These are phyloP conservation scores for Pneumocystis canis DNA, from an alignment of 1,139 yeast species.

Conservation along the genomic window DNA sequence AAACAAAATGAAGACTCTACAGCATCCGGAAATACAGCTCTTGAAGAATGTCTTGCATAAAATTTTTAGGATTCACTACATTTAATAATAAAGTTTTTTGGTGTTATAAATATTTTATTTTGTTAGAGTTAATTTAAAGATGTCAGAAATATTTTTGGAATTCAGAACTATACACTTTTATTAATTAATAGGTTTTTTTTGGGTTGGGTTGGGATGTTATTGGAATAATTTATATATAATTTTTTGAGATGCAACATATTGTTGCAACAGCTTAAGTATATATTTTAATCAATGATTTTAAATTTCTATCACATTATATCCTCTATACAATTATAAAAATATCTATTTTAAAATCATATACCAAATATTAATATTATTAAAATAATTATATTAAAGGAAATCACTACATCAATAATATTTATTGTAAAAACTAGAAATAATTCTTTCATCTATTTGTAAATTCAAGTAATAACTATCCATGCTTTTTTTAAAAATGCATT, in stretches of 20 bases:
- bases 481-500: not conserved
- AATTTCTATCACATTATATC: not conserved
- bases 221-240: not conserved
- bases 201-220: not conserved
- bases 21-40: not conserved
- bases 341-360: not conserved
- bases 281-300: not conserved
- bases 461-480: not conserved
- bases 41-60: slow-evolving; percentile 6
- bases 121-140: not conserved
- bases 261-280: not conserved
- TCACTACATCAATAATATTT: no score
- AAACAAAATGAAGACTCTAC: not conserved
- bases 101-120: not conserved
- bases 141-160: not conserved
- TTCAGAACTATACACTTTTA: not conserved
- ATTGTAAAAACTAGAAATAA: not conserved
- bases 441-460: not conserved
- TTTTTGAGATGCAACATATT: not conserved
- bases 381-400: not conserved
- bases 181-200: not conserved
- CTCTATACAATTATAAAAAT: no score
- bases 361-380: not conserved
- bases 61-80: not conserved
- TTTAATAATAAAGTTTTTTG: not conserved